Conservation (phyloP, 169 alveolate species). For the Ichthyophthirius multifiliis region DNA sequence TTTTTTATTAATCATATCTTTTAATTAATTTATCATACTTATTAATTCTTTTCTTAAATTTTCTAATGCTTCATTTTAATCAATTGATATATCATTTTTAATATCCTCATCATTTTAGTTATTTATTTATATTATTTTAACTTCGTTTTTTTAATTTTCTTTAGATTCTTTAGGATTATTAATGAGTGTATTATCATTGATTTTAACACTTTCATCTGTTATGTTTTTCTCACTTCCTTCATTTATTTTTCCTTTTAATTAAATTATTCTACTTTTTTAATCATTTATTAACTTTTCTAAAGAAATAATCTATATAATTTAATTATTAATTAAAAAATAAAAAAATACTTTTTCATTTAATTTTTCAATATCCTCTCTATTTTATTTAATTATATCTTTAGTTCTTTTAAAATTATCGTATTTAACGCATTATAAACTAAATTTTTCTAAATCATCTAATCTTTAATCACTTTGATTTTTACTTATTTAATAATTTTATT, state of each 20-base stretch:
- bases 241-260: no score
- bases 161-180: background rate
- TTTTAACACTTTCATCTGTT: background rate
- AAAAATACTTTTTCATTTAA: background rate
- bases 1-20: constrained; percentile 9
- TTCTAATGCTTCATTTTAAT: background rate
- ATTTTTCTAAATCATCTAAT: background rate
- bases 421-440: background rate
- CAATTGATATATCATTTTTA: background rate
- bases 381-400: background rate
- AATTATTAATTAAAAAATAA: background rate
- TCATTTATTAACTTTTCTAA: background rate
- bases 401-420: background rate
- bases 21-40: background rate
- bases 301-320: background rate
- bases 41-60: background rate
- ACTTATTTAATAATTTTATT: background rate
- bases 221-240: background rate
- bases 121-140: no score
- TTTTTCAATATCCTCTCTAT: background rate
- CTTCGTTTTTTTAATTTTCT: no score
- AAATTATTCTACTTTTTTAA: no score
- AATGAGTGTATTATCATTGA: background rate
- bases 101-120: no score
- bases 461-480: background rate